Evolutionary conservation across 495 filamentous ascomycete genomes (phyloP).

Genomic region (Xylaria intraflava): DNA sequence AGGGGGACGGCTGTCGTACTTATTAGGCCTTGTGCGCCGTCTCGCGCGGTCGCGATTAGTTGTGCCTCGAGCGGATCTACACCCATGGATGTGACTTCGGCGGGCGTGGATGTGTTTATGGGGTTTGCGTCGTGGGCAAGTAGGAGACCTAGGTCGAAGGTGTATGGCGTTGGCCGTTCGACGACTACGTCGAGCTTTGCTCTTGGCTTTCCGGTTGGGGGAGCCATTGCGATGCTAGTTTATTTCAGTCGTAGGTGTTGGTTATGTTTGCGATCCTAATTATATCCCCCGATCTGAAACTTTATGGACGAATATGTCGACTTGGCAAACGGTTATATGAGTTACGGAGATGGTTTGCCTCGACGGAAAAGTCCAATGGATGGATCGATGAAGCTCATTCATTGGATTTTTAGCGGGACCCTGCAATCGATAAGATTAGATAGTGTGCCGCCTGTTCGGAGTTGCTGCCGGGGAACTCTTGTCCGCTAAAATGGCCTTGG

Average conservation of each 20-base stretch:
- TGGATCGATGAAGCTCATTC: conserved; percentile 5
- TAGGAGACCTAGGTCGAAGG: conserved; percentile 85
- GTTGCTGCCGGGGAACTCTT: no score
- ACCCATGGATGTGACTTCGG: conserved; percentile 32
- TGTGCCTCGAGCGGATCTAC: conserved; percentile 41
- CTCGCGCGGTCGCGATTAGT: conserved; percentile 66
- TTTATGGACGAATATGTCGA: background rate
- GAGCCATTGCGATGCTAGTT: conserved; percentile 26
- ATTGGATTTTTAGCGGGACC: conserved; percentile 22
- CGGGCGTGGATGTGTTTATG: conserved; percentile 41
- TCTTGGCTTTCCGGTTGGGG: conserved; percentile 15
- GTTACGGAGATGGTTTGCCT: background rate
- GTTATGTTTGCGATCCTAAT: background rate
- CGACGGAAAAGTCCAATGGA: conserved; percentile 13
- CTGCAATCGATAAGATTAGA: conserved; percentile 4
- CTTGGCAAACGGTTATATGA: background rate
- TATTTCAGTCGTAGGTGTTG: background rate
- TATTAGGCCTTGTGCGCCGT: conserved; percentile 80
- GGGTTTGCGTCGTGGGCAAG: conserved; percentile 78
- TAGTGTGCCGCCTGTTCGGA: conserved; percentile 9
- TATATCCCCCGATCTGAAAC: background rate
- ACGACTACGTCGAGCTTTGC: conserved; percentile 55
- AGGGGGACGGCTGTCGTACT: conserved; percentile 24
- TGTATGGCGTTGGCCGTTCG: conserved; percentile 78
- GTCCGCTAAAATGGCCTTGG: no score